A percentile compares a stretch with the other conserved stretches of the same genome.
Conservation (phyloP, 768 basidiomycete genomes). For the Lactarius vividus region DNA sequence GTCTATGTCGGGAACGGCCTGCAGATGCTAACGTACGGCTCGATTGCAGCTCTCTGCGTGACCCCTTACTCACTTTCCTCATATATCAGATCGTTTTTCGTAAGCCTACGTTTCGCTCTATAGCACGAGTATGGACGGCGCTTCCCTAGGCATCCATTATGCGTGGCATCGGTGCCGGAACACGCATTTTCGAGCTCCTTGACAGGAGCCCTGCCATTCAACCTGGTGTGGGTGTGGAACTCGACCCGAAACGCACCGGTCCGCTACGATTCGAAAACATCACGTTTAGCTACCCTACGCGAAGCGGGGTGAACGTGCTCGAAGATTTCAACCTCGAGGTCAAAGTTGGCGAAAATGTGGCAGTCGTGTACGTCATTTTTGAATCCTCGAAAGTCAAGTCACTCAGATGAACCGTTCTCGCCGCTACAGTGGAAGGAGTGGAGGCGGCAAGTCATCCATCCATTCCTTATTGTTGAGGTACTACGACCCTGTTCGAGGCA, state of each 20-base stretch:
- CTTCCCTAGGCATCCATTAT: conserved; percentile 77
- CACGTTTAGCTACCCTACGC: conserved; percentile 85
- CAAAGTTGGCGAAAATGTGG: conserved; percentile 81
- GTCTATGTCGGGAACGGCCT: conserved; percentile 82
- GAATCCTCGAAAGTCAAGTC: conserved; percentile 3
- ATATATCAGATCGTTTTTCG: conserved; percentile 38
- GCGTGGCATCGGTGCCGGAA: conserved; percentile 93
- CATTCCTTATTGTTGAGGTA: conserved; percentile 85
- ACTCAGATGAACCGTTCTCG: background rate
- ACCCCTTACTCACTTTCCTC: background rate
- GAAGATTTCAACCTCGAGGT: conserved; percentile 81
- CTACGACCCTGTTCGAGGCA: conserved; percentile 84
- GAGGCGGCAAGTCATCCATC: conserved; percentile 91
- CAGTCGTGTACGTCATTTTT: conserved; percentile 75
- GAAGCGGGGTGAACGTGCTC: conserved; percentile 76
- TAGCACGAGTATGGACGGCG: conserved; percentile 30
- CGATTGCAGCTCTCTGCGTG: conserved; percentile 3
- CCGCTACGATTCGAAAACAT: conserved; percentile 79
- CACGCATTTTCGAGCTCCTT: conserved; percentile 90
- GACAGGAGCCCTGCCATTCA: conserved; percentile 76
- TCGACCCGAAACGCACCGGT: conserved; percentile 60
- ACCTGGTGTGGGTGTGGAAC: conserved; percentile 54
- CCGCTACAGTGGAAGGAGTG: conserved; percentile 73
- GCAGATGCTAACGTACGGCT: conserved; percentile 70
- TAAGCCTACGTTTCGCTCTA: conserved; percentile 35